phyloP scores from a whole-genome alignment of 1,284 basidiomycete genomes.

The Termitomyces sp. region DNA sequence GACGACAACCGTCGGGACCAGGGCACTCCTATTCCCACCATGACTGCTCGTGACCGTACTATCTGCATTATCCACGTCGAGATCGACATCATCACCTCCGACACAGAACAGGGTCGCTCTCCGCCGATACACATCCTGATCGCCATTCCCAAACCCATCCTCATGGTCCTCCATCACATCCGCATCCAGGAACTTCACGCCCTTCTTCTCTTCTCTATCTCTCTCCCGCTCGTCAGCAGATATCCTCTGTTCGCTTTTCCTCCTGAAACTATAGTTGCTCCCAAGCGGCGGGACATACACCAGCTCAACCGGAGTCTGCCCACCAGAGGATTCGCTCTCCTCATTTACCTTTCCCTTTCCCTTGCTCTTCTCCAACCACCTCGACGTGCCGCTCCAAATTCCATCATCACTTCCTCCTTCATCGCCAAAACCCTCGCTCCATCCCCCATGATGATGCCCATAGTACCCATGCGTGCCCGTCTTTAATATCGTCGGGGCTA shows the following conservation, averaged over 20 bases:
- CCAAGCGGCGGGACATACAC: slow-evolving; percentile 69
- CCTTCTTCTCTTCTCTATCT: neutral
- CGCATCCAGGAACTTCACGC: neutral
- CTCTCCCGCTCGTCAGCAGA: slow-evolving; percentile 3
- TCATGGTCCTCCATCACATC: slow-evolving; percentile 17
- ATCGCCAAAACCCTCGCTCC: slow-evolving; percentile 26
- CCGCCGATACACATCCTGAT: slow-evolving; percentile 16
- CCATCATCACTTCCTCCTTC: slow-evolving; percentile 27
- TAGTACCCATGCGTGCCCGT: slow-evolving; percentile 51
- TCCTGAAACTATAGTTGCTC: slow-evolving; percentile 36
- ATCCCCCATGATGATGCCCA: slow-evolving; percentile 17
- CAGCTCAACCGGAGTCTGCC: slow-evolving; percentile 48
- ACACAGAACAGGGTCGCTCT: slow-evolving; percentile 20
- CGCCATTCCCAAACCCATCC: slow-evolving; percentile 15
- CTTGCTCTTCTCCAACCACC: slow-evolving; percentile 19
- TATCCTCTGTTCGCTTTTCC: slow-evolving; percentile 16
- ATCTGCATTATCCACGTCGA: slow-evolving; percentile 7
- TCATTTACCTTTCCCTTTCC: slow-evolving; percentile 24
- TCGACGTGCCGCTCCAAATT: slow-evolving; percentile 20
- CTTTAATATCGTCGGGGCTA: slow-evolving; percentile 92
- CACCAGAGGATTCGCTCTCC: slow-evolving; percentile 25
- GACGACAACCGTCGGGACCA: slow-evolving; percentile 21
- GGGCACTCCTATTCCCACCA: slow-evolving; percentile 10
- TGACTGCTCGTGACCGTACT: neutral
- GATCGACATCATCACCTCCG: slow-evolving; percentile 15